These are phyloP conservation scores for Cordyceps fumosorosea DNA, from an alignment of 2,329 filamentous ascomycete species.

Conservation along the genomic window DNA sequence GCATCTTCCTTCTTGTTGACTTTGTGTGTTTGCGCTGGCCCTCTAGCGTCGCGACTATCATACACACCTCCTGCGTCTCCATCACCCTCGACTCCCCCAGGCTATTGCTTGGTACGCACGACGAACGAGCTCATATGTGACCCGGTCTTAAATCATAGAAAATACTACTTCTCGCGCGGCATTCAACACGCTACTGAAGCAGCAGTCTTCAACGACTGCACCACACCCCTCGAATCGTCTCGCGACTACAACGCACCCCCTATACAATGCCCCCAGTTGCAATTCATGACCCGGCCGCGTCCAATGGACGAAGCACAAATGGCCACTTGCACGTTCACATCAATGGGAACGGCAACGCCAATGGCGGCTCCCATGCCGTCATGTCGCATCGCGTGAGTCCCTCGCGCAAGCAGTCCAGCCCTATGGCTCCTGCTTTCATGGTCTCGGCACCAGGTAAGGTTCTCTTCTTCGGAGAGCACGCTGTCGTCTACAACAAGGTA, in stretches of 20 bases:
- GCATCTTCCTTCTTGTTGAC: neutral
- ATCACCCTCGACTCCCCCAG: neutral
- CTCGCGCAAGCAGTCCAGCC: conserved; percentile 52
- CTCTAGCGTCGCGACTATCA: neutral
- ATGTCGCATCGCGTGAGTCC: conserved; percentile 32
- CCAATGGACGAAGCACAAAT: conserved; percentile 15
- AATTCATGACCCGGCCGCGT: conserved; percentile 3
- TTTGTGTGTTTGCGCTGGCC: neutral
- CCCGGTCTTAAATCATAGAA: neutral
- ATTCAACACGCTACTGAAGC: neutral
- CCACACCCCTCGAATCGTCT: neutral
- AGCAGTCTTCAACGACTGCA: neutral
- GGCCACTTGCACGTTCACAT: conserved; percentile 26
- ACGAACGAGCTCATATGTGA: neutral
- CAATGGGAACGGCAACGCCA: conserved; percentile 29
- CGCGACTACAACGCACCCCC: neutral
- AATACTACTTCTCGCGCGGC: neutral
- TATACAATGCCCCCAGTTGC: conserved; percentile 4
- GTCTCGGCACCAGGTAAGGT: conserved; percentile 97
- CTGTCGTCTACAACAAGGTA: conserved; percentile 95
- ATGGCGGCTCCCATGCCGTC: conserved; percentile 29
- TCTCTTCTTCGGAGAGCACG: conserved; percentile 96
- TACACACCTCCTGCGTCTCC: neutral
- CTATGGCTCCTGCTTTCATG: conserved; percentile 87
- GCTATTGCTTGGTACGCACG: neutral